A percentile compares a stretch with the other conserved stretches of the same genome.
Conservation (phyloP, 495 filamentous ascomycete genomes). For the Aspergillus diversus region DNA sequence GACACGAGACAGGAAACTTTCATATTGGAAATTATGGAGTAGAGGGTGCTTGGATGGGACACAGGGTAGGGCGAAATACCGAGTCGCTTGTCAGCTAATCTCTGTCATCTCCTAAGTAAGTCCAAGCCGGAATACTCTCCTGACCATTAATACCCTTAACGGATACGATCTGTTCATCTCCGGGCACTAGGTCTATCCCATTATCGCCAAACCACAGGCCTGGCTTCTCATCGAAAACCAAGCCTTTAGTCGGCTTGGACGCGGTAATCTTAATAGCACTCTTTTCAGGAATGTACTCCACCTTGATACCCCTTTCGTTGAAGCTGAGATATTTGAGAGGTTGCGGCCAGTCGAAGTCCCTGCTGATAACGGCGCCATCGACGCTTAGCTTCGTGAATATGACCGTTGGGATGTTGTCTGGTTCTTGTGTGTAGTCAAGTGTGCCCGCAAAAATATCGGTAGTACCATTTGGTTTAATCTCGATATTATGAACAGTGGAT, state of each 20-base stretch:
- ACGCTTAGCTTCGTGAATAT: slow-evolving; percentile 7
- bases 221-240: slow-evolving; percentile 14
- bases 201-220: slow-evolving; percentile 13
- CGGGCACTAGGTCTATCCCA: slow-evolving; percentile 15
- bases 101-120: neutral
- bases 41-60: too few relatives aligned
- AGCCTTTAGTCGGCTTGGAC: slow-evolving; percentile 8
- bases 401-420: neutral
- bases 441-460: slow-evolving; percentile 8
- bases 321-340: slow-evolving; percentile 17
- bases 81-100: neutral
- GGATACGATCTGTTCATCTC: slow-evolving; percentile 13
- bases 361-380: neutral
- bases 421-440: neutral
- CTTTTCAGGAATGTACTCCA: neutral
- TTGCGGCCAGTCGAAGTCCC: slow-evolving; percentile 18
- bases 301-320: slow-evolving; percentile 1
- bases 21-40: too few relatives aligned
- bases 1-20: too few relatives aligned
- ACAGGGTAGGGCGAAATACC: too few relatives aligned
- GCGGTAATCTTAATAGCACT: neutral
- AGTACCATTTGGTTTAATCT: slow-evolving; percentile 7
- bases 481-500: neutral
- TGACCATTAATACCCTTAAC: neutral
- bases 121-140: slow-evolving; percentile 1